Base-by-base conservation (phyloP, 345 rosid genomes). In the Populus tremula region DNA sequence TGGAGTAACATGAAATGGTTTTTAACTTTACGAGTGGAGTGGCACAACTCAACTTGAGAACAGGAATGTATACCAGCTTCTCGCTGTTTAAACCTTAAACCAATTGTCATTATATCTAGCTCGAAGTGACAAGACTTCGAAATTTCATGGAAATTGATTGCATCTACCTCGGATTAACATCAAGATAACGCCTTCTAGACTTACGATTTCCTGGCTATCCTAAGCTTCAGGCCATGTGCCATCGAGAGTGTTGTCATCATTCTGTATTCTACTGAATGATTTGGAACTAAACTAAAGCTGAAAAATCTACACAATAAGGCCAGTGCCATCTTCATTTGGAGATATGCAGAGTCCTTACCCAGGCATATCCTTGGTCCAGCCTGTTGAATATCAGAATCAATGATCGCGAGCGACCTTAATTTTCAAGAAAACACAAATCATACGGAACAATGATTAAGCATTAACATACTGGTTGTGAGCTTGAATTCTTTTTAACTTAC, bases 261-360 rank as follows among this genome's bases (percentile, higher is more conserved):
- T 79, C 98, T 83, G 87, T 95, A 93, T 84, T 90, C 85, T 75
- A 95, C 97, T 6, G 86, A 93, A 85, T 95, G 97, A 77, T 87
- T 78, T 11, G 93, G 91, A 70, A 89, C 90, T 89, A 95, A 79
- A 75, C 76, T 85, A 82, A 93, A 95, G 43, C 85, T 86, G 70
- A 85, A 95, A 83, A 91, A 93, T 74, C 99, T 86, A 78, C 97
- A 91, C 75, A 93, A 78, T 54, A 93, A 86, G 43, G 98, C 94
- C 70, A 95, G 83, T 21, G 94, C 86, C 98, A 93, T 92, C 88
- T 93, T 95, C 96, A 93, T 95, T 83, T 95, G 99, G 49, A 93
- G 92, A 83, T 92, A 95, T 65, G 98, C 99, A 7, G 99, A 95
- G 90, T 95, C 99, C 70, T 95, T 95, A 10, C 99, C 99, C 0